Evolutionary conservation across 371 early-diverging fungal species (phyloP), one percentile per base, ranked within the genome.

Genomic region (Funneliformis caledonium): DNA sequence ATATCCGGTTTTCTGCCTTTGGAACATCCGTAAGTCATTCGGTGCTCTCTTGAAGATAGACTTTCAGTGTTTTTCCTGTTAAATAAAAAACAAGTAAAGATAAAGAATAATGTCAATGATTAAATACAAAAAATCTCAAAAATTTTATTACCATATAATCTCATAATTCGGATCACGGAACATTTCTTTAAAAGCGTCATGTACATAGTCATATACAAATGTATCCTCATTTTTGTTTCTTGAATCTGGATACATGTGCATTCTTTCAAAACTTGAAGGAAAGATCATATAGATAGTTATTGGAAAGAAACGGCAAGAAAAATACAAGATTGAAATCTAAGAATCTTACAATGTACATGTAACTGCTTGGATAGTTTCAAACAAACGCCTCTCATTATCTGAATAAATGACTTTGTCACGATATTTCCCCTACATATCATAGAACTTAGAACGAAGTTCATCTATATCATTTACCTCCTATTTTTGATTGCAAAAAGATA

Each of bases 351-450:
- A 72, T 50, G 26, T 50, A 48, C 48, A 31, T 69, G 47, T 47
- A 43, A 69, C 69, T 45, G 47, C 50, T 72, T 72, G 72, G 1
- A 11, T 72, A 11, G 72, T 7, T 48, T 72, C 72, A 72, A 72
- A 72, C 0, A 72, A 48, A 26, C 50, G 31, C 0, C 72, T 72
- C 33, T 72, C 72, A 8, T 62, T 61, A 61, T 61, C 61, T n/a
- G 31, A 2, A 62, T 62, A 62, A 62, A 68, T 68, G 47, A 68
- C 69, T 45, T 5, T 69, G 47, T 69, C 47, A 45, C 47, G 69
- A 69, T 69, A 69, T 45, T 69, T 69, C 14, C 69, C 43, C 47
- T 45, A 69, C 45, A 69, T 69, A 45, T 69, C 69, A 69, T 69
- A 69, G 2, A 69, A 69, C 6, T 69, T 69, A n/a, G 43, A 69